These are phyloP conservation scores for Trichoderma sp. DNA, from an alignment of 2,329 filamentous ascomycete species.

Conservation along the genomic window DNA sequence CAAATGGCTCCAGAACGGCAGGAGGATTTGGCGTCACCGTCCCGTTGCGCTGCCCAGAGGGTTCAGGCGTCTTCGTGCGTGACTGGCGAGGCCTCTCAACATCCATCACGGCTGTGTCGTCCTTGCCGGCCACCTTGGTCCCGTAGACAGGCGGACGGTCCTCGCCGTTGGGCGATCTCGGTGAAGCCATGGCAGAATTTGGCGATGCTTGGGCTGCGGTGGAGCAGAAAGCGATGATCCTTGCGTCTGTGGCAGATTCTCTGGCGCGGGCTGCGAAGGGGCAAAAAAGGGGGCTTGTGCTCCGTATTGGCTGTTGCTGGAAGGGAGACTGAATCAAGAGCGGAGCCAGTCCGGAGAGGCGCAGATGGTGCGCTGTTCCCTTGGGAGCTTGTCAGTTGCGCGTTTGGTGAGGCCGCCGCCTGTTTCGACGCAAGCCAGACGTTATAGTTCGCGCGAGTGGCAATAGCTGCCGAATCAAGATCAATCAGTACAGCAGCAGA, in stretches of 20 bases:
- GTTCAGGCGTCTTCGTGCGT: conserved; percentile 39
- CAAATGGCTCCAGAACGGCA: conserved; percentile 55
- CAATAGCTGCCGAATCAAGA: background rate
- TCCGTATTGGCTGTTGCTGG: background rate
- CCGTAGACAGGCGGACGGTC: conserved; percentile 10
- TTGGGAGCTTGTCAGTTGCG: background rate
- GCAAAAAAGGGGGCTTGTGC: background rate
- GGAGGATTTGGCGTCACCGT: conserved; percentile 47
- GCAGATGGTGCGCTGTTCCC: background rate
- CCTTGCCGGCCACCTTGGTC: conserved; percentile 18
- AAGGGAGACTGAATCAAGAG: conserved; percentile 4
- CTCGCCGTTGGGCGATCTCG: conserved; percentile 14
- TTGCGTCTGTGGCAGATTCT: background rate
- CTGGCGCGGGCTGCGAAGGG: background rate
- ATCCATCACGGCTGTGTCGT: conserved; percentile 26
- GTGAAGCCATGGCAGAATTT: conserved; percentile 22
- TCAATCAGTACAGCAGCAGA: background rate
- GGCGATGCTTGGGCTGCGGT: conserved; percentile 1
- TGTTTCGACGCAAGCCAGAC: background rate
- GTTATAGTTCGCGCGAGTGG: background rate
- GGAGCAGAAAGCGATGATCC: conserved; percentile 6
- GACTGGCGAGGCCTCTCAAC: conserved; percentile 23
- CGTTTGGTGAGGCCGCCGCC: background rate
- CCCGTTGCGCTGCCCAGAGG: conserved; percentile 32
- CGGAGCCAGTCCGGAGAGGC: background rate